Base-by-base conservation (phyloP, 2,329 filamentous ascomycete genomes). In the Colletotrichum cereale region DNA sequence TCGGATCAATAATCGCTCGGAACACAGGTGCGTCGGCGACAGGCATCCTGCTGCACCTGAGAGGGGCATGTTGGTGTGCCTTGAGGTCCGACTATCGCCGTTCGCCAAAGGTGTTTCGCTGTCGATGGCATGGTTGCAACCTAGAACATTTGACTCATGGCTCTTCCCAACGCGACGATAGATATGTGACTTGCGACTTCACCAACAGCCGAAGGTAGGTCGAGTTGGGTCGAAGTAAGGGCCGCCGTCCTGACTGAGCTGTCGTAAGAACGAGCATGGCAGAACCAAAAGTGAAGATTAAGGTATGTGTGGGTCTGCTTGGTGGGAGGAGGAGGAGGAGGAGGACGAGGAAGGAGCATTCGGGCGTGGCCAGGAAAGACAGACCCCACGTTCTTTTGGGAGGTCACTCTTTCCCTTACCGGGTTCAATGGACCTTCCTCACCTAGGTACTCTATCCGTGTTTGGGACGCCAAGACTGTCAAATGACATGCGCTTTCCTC, bases 401-500 rank as follows among this genome's bases (percentile, higher is more conserved):
- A 53, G 53, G 8, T 40, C 14, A 42, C 40, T 18, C 6, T 42
- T 72, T 31, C 50, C 60, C n/a, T 61, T 48, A 48, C 62, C 61
- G 67, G 62, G 61, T 60, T 57, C 55, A 40, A 36, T 47, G 11
- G 40, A 44, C 31, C 42, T 36, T 44, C 18, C 38, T 26, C 40
- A 29, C 6, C 14, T 5, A 12, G 24, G 36, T 53, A 14, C 38
- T 12, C 21, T 12, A 12, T 12, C 12, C 11, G 16, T 21, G 7
- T 44, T 58, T 62, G 55, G 52, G 29, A 42, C 53, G 57, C 55
- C 53, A 38, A 62, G 56, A 62, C 26, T 71, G 67, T 57, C 60
- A 34, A 42, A 70, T 61, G 66, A 66, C 44, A 62, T 72, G 66
- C 55, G 44, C 57, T n/a, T 53, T 67, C 26, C 62, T 52, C n/a